Conservation (phyloP, 176 grass and related monocot genomes). For the Juncus effusus region DNA sequence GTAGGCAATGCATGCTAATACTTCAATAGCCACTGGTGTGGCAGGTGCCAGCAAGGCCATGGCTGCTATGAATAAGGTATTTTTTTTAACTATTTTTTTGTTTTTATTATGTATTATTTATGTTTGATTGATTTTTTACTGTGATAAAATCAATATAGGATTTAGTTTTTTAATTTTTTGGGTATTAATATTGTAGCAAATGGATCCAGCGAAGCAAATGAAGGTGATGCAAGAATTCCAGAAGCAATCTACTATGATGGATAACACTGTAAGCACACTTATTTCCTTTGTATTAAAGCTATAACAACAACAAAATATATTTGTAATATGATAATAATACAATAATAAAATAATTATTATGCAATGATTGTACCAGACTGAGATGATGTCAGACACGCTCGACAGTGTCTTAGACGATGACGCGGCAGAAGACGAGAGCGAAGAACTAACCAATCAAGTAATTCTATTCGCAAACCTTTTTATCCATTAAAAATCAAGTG, state of each 20-base stretch:
- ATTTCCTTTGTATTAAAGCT: background rate
- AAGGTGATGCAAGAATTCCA: constrained; percentile 97
- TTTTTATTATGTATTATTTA: background rate
- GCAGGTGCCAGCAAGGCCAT: constrained; percentile 84
- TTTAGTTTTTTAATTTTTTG: constrained; percentile 12
- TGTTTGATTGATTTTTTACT: background rate
- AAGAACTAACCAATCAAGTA: constrained; percentile 88
- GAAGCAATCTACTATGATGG: constrained; percentile 84
- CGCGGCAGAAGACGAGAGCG: constrained; percentile 84
- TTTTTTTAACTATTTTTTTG: constrained; percentile 15
- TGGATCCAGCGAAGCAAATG: constrained; percentile 85
- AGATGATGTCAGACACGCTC: constrained; percentile 87
- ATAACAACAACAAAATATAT: background rate
- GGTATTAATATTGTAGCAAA: constrained; percentile 52
- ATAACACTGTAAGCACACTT: constrained; percentile 56
- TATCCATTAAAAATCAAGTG: constrained; percentile 17
- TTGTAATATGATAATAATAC: too few species aligned
- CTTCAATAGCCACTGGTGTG: constrained; percentile 85
- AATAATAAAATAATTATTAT: too few species aligned
- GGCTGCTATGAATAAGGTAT: constrained; percentile 93
- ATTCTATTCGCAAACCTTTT: constrained; percentile 19
- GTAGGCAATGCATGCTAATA: constrained; percentile 88
- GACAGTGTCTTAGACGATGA: constrained; percentile 74
- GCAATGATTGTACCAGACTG: constrained; percentile 42
- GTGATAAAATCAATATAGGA: background rate